These are phyloP conservation scores for Margaritispora aquatica DNA, from an alignment of 495 filamentous ascomycete genomes.

Conservation along the genomic window DNA sequence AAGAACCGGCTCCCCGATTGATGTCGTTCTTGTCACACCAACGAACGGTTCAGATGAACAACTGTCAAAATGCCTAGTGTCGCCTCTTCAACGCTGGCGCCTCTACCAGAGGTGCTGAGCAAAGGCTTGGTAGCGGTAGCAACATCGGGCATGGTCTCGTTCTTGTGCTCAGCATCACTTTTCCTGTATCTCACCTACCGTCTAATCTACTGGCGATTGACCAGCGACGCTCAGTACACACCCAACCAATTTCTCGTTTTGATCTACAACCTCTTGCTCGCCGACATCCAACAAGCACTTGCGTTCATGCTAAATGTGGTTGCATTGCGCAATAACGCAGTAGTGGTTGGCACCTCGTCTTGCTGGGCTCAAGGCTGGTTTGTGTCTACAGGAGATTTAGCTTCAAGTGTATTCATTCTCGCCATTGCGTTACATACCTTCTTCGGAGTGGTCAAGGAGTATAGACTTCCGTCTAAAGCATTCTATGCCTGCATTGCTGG, in stretches of 20 bases:
- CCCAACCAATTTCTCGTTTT: constrained; percentile 67
- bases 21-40: neutral
- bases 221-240: constrained; percentile 8
- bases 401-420: constrained; percentile 63
- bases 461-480: constrained; percentile 44
- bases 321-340: constrained; percentile 50
- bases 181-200: constrained; percentile 53
- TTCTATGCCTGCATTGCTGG: constrained; percentile 45
- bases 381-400: constrained; percentile 62
- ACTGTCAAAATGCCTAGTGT: constrained; percentile 13
- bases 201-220: constrained; percentile 46
- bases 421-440: constrained; percentile 68
- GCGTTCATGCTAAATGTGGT: constrained; percentile 61
- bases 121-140: constrained; percentile 49
- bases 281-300: constrained; percentile 64
- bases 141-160: constrained; percentile 53
- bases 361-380: constrained; percentile 71
- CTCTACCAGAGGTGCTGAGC: constrained; percentile 42
- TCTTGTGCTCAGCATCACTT: constrained; percentile 45
- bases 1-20: neutral
- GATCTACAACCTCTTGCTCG: constrained; percentile 67
- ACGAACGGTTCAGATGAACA: neutral
- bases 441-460: constrained; percentile 52
- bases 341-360: constrained; percentile 46
- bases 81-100: constrained; percentile 29